phyloP scores from a whole-genome alignment of 2,329 filamentous ascomycete species.

The Verticillium nubilum region DNA sequence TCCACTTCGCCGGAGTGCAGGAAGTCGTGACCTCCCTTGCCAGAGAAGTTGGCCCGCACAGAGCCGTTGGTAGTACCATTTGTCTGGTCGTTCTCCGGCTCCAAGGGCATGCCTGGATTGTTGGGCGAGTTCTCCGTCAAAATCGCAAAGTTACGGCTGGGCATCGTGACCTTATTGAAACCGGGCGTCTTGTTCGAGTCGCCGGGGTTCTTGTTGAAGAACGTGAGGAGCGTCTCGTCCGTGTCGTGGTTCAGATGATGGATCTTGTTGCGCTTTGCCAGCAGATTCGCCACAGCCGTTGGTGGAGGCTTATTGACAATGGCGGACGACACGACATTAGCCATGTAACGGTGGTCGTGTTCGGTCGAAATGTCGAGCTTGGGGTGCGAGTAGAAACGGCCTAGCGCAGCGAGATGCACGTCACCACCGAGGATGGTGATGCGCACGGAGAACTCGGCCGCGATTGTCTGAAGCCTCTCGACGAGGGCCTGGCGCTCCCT shows the following conservation, averaged over 20 bases:
- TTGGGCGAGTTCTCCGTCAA: constrained; percentile 80
- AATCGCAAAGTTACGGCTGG: constrained; percentile 88
- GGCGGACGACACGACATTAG: constrained; percentile 87
- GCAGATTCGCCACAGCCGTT: constrained; percentile 78
- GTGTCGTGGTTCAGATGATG: constrained; percentile 67
- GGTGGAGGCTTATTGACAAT: constrained; percentile 95
- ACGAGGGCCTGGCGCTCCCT: constrained; percentile 75
- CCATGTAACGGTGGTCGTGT: constrained; percentile 89
- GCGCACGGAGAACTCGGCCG: constrained; percentile 80
- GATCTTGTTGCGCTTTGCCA: constrained; percentile 84
- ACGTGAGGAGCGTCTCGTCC: constrained; percentile 87
- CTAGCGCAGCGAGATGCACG: constrained; percentile 86
- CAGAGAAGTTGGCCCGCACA: constrained; percentile 20
- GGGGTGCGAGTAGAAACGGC: constrained; percentile 91
- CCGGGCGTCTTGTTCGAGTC: constrained; percentile 64
- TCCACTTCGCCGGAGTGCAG: constrained; percentile 72
- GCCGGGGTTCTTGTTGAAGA: constrained; percentile 88
- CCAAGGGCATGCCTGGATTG: constrained; percentile 22
- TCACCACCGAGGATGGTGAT: constrained; percentile 92
- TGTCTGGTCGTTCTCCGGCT: constrained; percentile 12
- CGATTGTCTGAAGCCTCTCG: constrained; percentile 74
- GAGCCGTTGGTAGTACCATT: constrained; percentile 4
- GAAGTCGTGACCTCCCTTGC: constrained; percentile 63
- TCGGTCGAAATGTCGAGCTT: constrained; percentile 71
- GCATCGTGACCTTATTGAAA: constrained; percentile 82